Conservation (phyloP, 2,329 filamentous ascomycete genomes). For the Fusarium armeniacum region DNA sequence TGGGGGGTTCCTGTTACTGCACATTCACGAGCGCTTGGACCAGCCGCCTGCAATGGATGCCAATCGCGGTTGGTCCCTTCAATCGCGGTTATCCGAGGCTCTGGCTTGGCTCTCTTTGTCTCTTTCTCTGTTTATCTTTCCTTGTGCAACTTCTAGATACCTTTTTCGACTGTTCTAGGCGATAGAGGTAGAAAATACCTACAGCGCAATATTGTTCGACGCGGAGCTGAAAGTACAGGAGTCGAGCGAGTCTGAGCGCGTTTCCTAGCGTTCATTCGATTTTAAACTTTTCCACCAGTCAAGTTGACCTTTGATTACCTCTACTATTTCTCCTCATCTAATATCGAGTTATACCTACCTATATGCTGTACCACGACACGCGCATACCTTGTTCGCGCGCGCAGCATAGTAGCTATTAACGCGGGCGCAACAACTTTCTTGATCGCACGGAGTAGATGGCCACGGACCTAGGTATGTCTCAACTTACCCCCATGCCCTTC, state of each 20-base stretch:
- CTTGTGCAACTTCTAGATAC: neutral
- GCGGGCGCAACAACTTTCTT: constrained; percentile 3
- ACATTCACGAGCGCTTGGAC: constrained; percentile 30
- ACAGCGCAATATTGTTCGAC: neutral
- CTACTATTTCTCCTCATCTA: neutral
- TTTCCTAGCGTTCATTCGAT: neutral
- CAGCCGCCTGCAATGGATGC: constrained; percentile 37
- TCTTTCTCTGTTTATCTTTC: constrained; percentile 22
- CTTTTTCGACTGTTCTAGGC: neutral
- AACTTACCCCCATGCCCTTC: neutral
- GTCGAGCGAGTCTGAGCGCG: neutral
- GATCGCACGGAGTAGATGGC: neutral
- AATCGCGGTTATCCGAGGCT: constrained; percentile 6
- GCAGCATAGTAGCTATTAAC: neutral
- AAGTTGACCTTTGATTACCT: neutral
- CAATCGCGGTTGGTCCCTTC: constrained; percentile 7
- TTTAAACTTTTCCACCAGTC: neutral
- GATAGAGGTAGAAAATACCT: neutral
- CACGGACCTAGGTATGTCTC: constrained; percentile 35
- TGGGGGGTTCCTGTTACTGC: constrained; percentile 5
- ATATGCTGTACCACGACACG: neutral
- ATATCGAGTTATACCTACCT: neutral
- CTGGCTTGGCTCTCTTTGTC: neutral
- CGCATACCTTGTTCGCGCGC: constrained; percentile 1
- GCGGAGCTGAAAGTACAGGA: neutral